Conservation (phyloP, 108 stramenopile species). For the Cyclostephanos tholiformis region DNA sequence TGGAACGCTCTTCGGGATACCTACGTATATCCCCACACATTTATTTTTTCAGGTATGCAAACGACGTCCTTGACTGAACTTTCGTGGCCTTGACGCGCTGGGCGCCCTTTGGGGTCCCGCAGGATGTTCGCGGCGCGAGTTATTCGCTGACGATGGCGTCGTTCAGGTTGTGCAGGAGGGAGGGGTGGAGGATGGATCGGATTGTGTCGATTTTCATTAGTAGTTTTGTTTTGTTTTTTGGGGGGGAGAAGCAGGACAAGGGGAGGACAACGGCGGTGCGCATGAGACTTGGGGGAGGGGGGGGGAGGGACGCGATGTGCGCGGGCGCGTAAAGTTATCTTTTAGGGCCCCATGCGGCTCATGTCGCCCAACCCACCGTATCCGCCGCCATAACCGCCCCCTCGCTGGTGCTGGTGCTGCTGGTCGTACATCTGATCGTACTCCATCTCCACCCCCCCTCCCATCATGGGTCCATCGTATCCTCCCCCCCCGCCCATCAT, state of each 20-base stretch:
- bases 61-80: neutral
- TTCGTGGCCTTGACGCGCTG: neutral
- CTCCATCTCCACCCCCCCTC: neutral
- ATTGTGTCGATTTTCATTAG: neutral
- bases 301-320: neutral
- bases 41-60: neutral
- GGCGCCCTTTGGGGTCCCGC: neutral
- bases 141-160: neutral
- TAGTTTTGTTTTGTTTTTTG: no score
- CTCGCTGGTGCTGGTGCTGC: neutral
- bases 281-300: neutral
- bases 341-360: conserved; percentile 1
- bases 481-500: neutral
- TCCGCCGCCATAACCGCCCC: neutral
- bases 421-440: neutral
- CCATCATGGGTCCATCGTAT: conserved; percentile 7
- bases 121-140: conserved; percentile 3
- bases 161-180: neutral
- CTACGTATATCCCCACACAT: neutral
- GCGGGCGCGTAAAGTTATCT: neutral
- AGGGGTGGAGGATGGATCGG: neutral
- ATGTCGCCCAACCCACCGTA: neutral
- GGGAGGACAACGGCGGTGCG: no score
- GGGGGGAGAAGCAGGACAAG: no score
- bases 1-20: neutral